A percentile compares a stretch with the other conserved stretches of the same genome.
Evolutionary conservation across 78 protist species (phyloP).

Genomic region (Tieghemostelium lacteum): DNA sequence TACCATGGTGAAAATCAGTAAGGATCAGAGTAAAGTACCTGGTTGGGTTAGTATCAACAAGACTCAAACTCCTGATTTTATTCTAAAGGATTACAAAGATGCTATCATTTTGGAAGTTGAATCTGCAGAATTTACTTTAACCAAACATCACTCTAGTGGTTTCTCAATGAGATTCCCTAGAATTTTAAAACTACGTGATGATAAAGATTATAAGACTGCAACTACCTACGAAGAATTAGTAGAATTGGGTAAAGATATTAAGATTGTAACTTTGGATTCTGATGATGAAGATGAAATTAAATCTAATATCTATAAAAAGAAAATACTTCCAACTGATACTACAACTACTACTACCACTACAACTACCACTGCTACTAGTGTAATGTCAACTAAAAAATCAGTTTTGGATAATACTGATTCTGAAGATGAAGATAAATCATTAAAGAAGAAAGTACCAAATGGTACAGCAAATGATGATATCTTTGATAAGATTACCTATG

Average conservation of each 20-base stretch:
- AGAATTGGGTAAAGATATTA: constrained; percentile 51
- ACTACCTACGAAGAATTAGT: constrained; percentile 53
- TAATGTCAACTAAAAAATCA: not conserved
- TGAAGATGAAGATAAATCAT: not conserved
- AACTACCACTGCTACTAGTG: constrained; percentile 34
- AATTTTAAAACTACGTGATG: constrained; percentile 56
- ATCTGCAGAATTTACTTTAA: constrained; percentile 84
- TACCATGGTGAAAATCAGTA: constrained; percentile 36
- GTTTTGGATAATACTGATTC: not conserved
- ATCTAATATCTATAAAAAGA: not conserved
- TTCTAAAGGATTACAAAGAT: constrained; percentile 78
- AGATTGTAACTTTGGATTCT: constrained; percentile 27
- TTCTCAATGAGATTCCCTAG: constrained; percentile 90
- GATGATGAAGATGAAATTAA: constrained; percentile 11
- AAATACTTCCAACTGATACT: not conserved
- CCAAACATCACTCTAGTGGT: constrained; percentile 79
- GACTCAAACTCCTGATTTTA: constrained; percentile 76
- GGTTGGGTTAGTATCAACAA: constrained; percentile 71
- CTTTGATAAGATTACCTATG: constrained; percentile 21
- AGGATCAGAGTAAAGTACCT: constrained; percentile 73
- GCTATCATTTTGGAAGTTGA: constrained; percentile 86
- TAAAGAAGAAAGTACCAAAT: not conserved
- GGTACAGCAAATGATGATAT: not conserved
- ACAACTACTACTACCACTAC: constrained; percentile 2
- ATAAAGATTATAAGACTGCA: constrained; percentile 82